Evolutionary conservation across 2,329 filamentous ascomycete genomes (phyloP), one percentile per base, ranked within the genome.

Genomic region (Capronia coronata): DNA sequence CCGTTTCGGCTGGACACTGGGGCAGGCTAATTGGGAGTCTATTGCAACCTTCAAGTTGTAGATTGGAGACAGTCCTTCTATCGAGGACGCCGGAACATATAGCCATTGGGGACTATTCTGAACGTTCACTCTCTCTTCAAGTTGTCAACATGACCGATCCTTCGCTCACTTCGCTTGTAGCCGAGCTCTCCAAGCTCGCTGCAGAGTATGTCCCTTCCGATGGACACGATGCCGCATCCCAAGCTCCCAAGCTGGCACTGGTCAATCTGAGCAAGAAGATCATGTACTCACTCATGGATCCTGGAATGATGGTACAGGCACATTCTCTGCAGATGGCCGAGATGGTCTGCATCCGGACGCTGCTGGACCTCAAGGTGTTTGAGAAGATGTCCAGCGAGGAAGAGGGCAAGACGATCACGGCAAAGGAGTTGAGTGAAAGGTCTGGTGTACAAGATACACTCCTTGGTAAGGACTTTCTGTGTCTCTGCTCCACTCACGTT

Each of bases 271-370:
- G 32, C 11, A 50, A 35, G 48, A 50, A 46, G 27, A 50, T 50
- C 37, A 42, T 38, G 21, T 27, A 41, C 21, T 46, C 34, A 7
- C 22, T 50, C 9, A 50, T 50, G 48, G 48, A 50, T 27, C 48
- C 48, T 2, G 48, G 41, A 9, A 45, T 45, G 43, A 46, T 50
- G 42, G 48, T 50, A 3, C 48, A 50, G 16, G 48, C 48, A 11
- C 48, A 50, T 41, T 50, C 48, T 9, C 29, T 50, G 2, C 42
- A 46, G 41, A 50, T 50, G 48, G 48, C 48, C 16, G 48, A 50
- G 11, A 22, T 45, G 43, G 48, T 50, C 11, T 45, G 19, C n/a
- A 22, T 50, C 19, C 42, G 48, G 9, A 50, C 48, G 13, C 25
- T 50, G 14, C 37, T 50, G 34, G 48, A 50, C 21, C 27, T 50